Conservation (phyloP, 2,329 filamentous ascomycete species). For the Trichoderma pleuroti region DNA sequence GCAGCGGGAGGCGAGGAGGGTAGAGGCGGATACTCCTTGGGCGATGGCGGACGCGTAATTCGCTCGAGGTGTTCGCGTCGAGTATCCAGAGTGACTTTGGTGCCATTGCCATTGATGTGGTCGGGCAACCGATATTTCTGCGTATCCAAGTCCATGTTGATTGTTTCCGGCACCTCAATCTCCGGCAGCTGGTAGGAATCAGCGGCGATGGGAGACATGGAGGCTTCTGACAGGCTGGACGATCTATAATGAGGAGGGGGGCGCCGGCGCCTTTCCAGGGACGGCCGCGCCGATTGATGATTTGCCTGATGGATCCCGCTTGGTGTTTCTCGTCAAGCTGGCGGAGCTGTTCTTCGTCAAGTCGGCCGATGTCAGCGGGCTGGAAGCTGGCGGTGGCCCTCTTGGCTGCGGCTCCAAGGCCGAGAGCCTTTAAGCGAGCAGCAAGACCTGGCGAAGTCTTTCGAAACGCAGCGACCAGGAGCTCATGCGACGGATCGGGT, state of each 20-base stretch:
- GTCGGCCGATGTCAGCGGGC: conserved; percentile 57
- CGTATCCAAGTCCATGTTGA: conserved; percentile 57
- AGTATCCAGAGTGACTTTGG: conserved; percentile 57
- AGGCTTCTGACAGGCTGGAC: conserved; percentile 24
- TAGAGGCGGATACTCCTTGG: conserved; percentile 18
- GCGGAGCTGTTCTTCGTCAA: conserved; percentile 66
- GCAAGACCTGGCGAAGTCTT: conserved; percentile 63
- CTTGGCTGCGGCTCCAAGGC: conserved; percentile 47
- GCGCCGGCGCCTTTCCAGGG: conserved; percentile 66
- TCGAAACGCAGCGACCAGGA: conserved; percentile 38
- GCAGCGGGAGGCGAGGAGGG: conserved; percentile 22
- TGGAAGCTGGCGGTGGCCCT: conserved; percentile 32
- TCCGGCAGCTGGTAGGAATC: conserved; percentile 45
- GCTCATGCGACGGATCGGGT: conserved; percentile 26
- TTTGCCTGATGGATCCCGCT: conserved; percentile 47
- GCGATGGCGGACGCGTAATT: conserved; percentile 39
- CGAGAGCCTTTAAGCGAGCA: conserved; percentile 61
- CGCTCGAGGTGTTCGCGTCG: conserved; percentile 57
- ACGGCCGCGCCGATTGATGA: conserved; percentile 63
- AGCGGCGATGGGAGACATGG: conserved; percentile 28
- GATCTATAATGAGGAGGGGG: conserved; percentile 23
- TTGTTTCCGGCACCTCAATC: conserved; percentile 47
- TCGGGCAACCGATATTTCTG: conserved; percentile 73
- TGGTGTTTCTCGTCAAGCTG: conserved; percentile 66
- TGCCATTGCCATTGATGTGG: conserved; percentile 64